Evolutionary conservation across 108 stramenopile species (phyloP).

Genomic region (Cyclotella cryptica): DNA sequence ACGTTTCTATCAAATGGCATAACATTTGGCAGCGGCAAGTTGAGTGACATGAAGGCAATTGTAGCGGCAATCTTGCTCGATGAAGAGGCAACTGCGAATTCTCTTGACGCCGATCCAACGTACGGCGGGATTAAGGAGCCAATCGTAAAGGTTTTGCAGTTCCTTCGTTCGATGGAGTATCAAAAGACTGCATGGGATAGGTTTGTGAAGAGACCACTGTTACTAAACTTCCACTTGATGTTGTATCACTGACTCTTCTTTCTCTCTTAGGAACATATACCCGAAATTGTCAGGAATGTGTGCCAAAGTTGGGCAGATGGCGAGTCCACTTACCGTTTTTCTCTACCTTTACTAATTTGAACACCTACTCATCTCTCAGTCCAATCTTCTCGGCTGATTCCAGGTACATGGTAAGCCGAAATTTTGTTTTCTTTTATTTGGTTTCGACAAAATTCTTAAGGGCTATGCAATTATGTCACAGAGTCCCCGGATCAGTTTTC

Average conservation of each 20-base stretch:
- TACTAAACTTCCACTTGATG: constrained; percentile 23
- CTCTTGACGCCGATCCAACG: constrained; percentile 42
- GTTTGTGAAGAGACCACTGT: constrained; percentile 8
- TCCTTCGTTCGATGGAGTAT: constrained; percentile 32
- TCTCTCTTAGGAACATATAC: constrained; percentile 17
- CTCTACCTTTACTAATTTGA: not conserved
- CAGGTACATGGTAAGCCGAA: not conserved
- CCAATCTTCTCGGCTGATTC: not conserved
- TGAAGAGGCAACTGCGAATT: constrained; percentile 45
- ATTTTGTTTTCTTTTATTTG: too few species aligned
- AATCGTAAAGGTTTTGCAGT: constrained; percentile 36
- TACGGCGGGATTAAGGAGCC: constrained; percentile 45
- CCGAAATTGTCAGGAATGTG: constrained; percentile 27
- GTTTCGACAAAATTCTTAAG: too few species aligned
- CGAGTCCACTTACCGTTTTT: not conserved
- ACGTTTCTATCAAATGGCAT: constrained; percentile 20
- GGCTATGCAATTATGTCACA: too few species aligned
- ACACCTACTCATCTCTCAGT: not conserved
- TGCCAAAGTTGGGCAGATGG: constrained; percentile 55
- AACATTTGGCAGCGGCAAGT: constrained; percentile 50
- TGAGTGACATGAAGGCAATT: constrained; percentile 64
- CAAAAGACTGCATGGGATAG: constrained; percentile 14
- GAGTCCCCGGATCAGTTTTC: constrained; percentile 59
- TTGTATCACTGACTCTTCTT: constrained; percentile 16
- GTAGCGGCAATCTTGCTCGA: constrained; percentile 65